Evolutionary conservation across 164 flowering plant species (phyloP).

Genomic region (Houttuynia cordata): DNA sequence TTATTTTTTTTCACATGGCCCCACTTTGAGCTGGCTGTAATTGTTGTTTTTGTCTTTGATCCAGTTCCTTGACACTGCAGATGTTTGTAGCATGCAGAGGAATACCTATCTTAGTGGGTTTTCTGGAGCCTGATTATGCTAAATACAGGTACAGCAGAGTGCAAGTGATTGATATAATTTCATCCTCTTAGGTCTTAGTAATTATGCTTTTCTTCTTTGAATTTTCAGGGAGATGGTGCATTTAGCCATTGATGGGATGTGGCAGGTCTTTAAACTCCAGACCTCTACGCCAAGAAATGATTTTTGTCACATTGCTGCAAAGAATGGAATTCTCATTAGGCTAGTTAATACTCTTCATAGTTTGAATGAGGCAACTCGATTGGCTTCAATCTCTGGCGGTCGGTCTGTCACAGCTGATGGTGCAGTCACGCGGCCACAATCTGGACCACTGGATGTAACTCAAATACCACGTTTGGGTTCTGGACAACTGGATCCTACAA

Average conservation of each 20-base stretch:
- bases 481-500: conserved; percentile 43
- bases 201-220: not conserved
- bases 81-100: conserved; percentile 98
- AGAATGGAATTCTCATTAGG: conserved; percentile 84
- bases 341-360: conserved; percentile 92
- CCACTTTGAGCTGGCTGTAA: conserved; percentile 1
- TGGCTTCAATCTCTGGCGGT: conserved; percentile 61
- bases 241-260: conserved; percentile 97
- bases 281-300: conserved; percentile 85
- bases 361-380: conserved; percentile 91
- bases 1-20: not conserved
- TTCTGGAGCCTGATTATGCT: conserved; percentile 96
- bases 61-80: conserved; percentile 89
- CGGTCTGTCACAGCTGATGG: conserved; percentile 46
- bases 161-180: not conserved
- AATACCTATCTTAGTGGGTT: conserved; percentile 88
- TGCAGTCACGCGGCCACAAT: conserved; percentile 42
- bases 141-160: conserved; percentile 53
- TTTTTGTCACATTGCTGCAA: conserved; percentile 96
- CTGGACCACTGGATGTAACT: conserved; percentile 61
- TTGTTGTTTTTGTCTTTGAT: conserved; percentile 12
- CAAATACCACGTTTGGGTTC: conserved; percentile 22
- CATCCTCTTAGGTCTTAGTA: not conserved
- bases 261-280: conserved; percentile 98
- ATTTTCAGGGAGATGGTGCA: conserved; percentile 94